Evolutionary conservation across 1,139 yeast genomes (phyloP).

Genomic region (Geotrichum macrosporum): DNA sequence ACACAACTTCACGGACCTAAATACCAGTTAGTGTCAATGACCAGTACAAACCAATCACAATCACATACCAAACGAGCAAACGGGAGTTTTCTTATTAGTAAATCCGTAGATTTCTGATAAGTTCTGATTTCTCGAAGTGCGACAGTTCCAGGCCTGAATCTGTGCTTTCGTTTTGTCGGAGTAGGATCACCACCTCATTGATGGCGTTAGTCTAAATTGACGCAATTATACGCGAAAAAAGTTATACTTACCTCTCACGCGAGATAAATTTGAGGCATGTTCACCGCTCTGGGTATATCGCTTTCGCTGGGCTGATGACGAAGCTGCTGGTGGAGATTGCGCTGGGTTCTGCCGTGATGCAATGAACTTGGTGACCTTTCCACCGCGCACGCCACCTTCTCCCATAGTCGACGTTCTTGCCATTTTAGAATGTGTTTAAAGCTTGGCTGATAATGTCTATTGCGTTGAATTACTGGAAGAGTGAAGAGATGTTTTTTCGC

Average conservation of each 20-base stretch:
- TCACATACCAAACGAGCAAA: conserved; percentile 63
- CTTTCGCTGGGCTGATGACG: background rate
- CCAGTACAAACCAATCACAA: background rate
- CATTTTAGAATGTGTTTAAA: conserved; percentile 4
- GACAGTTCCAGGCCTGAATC: conserved; percentile 67
- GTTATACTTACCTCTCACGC: conserved; percentile 11
- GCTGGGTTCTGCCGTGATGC: conserved; percentile 13
- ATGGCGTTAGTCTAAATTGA: too few species aligned
- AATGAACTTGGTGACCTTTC: conserved; percentile 17
- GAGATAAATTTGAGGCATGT: background rate
- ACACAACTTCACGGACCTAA: conserved; percentile 68
- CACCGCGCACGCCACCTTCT: conserved; percentile 15
- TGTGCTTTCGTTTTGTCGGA: conserved; percentile 39
- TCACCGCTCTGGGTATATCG: background rate
- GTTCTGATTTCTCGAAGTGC: conserved; percentile 76
- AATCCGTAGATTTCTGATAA: conserved; percentile 73
- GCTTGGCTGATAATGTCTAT: too few species aligned
- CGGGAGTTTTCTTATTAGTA: conserved; percentile 79
- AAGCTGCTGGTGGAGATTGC: background rate
- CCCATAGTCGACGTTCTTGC: conserved; percentile 14
- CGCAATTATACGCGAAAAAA: too few species aligned
- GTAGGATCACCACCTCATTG: conserved; percentile 26
- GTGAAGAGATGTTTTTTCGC: too few species aligned
- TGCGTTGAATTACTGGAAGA: too few species aligned
- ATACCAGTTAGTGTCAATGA: background rate